These are phyloP conservation scores for Solanum hybrid DNA, from an alignment of 305 asterid genomes.

Conservation along the genomic window DNA sequence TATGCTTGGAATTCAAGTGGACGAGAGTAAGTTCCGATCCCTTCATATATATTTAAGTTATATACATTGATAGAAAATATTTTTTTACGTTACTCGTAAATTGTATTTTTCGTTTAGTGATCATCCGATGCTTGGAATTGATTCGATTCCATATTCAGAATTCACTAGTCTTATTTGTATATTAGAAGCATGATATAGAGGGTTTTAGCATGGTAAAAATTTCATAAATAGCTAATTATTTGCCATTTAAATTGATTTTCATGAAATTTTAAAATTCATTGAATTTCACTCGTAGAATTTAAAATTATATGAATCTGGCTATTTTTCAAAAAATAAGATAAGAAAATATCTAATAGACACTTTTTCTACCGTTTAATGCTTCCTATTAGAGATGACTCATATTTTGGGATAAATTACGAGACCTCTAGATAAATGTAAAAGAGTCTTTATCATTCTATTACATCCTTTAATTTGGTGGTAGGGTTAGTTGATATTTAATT, in stretches of 20 bases:
- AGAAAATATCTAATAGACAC: too few relatives aligned
- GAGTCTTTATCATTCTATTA: background rate
- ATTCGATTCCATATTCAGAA: background rate
- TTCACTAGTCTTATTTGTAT: background rate
- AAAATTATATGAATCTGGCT: background rate
- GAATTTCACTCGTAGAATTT: background rate
- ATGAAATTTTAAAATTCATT: background rate
- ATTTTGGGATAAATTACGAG: background rate
- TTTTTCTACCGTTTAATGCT: background rate
- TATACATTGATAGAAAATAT: background rate
- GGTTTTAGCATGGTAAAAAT: background rate
- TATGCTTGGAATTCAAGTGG: constrained; percentile 32
- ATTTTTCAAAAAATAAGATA: background rate
- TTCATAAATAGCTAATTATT: background rate
- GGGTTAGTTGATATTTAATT: background rate
- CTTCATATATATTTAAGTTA: background rate
- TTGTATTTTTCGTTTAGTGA: background rate
- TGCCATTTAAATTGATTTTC: background rate
- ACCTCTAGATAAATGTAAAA: background rate
- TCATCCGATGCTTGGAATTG: background rate
- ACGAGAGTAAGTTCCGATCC: constrained; percentile 34
- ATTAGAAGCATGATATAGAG: background rate
- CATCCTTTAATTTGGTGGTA: background rate
- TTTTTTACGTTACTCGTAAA: background rate
- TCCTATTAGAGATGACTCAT: background rate